phyloP scores from a whole-genome alignment of 106 monocot genomes.

The Amphibolis antarctica region DNA sequence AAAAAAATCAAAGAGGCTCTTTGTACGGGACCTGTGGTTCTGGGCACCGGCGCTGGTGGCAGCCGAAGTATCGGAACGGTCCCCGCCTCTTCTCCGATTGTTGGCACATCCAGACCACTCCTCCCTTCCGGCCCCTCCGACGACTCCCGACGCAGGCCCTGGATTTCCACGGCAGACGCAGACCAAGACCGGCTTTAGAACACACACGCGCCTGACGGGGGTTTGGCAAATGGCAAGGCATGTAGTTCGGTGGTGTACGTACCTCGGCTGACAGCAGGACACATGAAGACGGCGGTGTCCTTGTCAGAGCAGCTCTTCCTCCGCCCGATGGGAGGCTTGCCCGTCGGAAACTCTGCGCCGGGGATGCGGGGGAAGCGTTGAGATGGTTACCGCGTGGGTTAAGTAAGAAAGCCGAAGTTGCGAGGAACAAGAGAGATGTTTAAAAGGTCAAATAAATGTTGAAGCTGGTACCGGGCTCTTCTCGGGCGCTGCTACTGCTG shows the following conservation, averaged over 20 bases:
- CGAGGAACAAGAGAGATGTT: background rate
- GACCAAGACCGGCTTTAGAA: constrained; percentile 10
- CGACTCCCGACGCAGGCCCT: too few species aligned
- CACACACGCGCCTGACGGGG: constrained; percentile 19
- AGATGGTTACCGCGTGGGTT: background rate
- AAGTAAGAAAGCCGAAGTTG: too few species aligned
- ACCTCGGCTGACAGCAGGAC: constrained; percentile 8
- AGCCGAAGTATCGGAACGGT: background rate
- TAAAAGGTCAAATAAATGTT: background rate
- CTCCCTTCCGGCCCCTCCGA: background rate
- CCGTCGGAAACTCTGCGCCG: too few species aligned
- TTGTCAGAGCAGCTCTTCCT: constrained; percentile 70
- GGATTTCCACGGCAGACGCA: background rate
- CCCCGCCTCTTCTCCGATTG: background rate
- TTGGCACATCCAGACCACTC: background rate
- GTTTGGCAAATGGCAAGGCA: background rate
- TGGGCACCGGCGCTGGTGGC: background rate
- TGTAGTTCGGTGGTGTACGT: background rate
- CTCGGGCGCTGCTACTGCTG: constrained; percentile 12
- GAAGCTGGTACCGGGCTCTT: constrained; percentile 24
- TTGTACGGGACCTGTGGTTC: background rate
- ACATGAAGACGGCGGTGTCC: constrained; percentile 16
- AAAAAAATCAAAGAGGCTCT: background rate
- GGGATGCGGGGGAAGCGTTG: background rate
- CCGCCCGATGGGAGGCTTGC: background rate